Conservation (phyloP, 2,329 filamentous ascomycete genomes). For the Paecilomyces sp. region DNA sequence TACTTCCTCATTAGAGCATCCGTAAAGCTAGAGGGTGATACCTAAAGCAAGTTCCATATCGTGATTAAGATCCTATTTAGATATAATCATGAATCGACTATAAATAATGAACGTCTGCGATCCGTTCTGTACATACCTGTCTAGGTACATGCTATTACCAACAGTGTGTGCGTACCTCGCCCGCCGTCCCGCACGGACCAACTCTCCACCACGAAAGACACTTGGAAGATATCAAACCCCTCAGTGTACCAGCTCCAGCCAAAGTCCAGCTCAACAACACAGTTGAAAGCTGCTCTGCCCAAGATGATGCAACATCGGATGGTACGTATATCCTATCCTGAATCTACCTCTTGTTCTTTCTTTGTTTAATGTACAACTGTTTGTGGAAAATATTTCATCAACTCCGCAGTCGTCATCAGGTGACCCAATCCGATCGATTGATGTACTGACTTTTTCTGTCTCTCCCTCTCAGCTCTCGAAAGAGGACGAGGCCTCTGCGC, state of each 20-base stretch:
- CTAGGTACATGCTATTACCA: too few relatives aligned
- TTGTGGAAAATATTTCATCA: not conserved
- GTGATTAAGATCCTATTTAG: too few relatives aligned
- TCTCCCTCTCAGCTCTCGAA: constrained; percentile 64
- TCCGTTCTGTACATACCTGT: too few relatives aligned
- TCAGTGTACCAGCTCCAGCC: not conserved
- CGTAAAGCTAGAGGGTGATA: too few relatives aligned
- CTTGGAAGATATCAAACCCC: not conserved
- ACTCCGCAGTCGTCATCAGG: not conserved
- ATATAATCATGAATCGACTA: too few relatives aligned
- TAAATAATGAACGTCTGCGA: too few relatives aligned
- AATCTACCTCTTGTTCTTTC: not conserved
- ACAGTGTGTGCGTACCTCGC: constrained; percentile 1
- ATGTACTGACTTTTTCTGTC: not conserved
- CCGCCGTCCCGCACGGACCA: constrained; percentile 17
- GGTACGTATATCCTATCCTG: constrained; percentile 34
- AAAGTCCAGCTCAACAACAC: not conserved
- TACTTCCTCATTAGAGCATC: too few relatives aligned
- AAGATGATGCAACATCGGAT: constrained; percentile 54
- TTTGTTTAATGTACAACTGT: not conserved
- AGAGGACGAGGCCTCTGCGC: constrained; percentile 73
- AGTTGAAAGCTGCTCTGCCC: not conserved
- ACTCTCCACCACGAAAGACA: constrained; percentile 9
- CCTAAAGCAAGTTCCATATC: too few relatives aligned
- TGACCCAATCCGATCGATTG: not conserved